Percentiles rank a stretch among this genome's conserved stretches.
These are phyloP conservation scores for Pichia insulana DNA, from an alignment of 805 yeast species.

Conservation along the genomic window DNA sequence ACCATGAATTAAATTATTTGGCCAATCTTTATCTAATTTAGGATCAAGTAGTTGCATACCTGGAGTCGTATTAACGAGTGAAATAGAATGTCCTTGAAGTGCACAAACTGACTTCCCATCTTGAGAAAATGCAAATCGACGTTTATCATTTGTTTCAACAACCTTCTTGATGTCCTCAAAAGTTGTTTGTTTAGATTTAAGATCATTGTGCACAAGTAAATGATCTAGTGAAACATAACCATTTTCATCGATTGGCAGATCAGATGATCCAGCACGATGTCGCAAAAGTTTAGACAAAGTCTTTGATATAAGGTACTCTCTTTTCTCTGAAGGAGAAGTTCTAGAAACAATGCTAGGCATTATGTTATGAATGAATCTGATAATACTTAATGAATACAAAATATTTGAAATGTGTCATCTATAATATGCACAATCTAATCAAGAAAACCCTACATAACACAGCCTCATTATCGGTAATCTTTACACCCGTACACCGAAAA, in stretches of 20 bases:
- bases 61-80: constrained; percentile 32
- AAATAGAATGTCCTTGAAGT: constrained; percentile 83
- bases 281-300: constrained; percentile 68
- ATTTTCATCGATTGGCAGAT: constrained; percentile 48
- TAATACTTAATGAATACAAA: too few relatives aligned
- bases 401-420: too few relatives aligned
- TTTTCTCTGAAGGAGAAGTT: background rate
- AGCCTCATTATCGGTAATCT: too few relatives aligned
- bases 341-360: background rate
- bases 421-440: too few relatives aligned
- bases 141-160: constrained; percentile 60
- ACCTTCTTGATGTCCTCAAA: constrained; percentile 48
- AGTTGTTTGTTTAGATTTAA: constrained; percentile 49
- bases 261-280: constrained; percentile 75
- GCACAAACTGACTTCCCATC: constrained; percentile 52
- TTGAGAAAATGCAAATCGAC: constrained; percentile 45
- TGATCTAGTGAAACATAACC: constrained; percentile 58
- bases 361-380: too few relatives aligned
- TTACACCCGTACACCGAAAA: too few relatives aligned
- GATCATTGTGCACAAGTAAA: constrained; percentile 46
- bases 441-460: too few relatives aligned
- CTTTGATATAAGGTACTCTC: constrained; percentile 47
- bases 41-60: constrained; percentile 13
- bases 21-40: constrained; percentile 33
- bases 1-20: constrained; percentile 65